Conservation (phyloP, 129 eudicot genomes). For the Arctium minus region DNA sequence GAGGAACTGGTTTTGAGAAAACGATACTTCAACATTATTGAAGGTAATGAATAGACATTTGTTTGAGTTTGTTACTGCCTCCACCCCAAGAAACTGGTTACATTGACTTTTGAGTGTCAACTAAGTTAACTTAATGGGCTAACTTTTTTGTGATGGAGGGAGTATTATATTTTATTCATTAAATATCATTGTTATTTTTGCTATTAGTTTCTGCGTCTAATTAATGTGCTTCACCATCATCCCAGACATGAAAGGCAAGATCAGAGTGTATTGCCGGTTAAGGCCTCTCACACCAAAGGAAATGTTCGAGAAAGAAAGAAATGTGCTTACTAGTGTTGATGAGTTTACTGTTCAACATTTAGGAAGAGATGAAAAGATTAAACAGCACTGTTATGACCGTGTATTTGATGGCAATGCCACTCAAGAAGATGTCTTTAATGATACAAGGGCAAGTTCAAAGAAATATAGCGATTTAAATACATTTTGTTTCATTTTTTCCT, state of each 20-base stretch:
- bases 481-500: background rate
- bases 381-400: slow-evolving; percentile 87
- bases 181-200: background rate
- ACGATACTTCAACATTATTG: slow-evolving; percentile 83
- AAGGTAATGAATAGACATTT: slow-evolving; percentile 47
- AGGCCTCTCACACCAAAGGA: slow-evolving; percentile 89
- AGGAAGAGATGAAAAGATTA: slow-evolving; percentile 82
- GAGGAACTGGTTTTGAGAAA: slow-evolving; percentile 86
- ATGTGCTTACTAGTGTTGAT: slow-evolving; percentile 54
- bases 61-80: background rate
- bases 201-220: background rate
- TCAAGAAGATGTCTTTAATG: slow-evolving; percentile 89
- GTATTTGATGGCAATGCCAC: slow-evolving; percentile 82
- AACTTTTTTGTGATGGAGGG: background rate
- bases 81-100: background rate
- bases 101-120: background rate
- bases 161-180: background rate
- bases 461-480: background rate
- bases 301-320: slow-evolving; percentile 51
- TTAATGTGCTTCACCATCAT: background rate
- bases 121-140: background rate
- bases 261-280: slow-evolving; percentile 87
- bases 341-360: slow-evolving; percentile 92
- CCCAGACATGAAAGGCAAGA: slow-evolving; percentile 95
- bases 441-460: slow-evolving; percentile 64